phyloP scores from a whole-genome alignment of 139 green algal species.

The Volvox reticuliferus region DNA sequence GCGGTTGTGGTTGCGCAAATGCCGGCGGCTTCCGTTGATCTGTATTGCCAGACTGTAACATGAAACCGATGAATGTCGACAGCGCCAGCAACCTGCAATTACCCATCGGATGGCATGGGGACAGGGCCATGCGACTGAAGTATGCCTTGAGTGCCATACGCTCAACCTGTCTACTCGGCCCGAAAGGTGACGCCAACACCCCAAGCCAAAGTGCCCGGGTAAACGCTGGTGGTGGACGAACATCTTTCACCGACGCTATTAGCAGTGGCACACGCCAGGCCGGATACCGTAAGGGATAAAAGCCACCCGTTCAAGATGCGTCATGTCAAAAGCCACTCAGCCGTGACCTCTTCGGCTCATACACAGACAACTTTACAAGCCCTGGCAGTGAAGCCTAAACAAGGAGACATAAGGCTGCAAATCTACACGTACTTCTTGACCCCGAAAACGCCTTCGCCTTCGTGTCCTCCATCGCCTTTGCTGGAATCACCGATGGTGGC shows the following conservation, averaged over 20 bases:
- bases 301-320: too few relatives aligned
- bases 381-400: too few relatives aligned
- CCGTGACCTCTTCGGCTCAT: too few relatives aligned
- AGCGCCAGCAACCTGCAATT: conserved; percentile 23
- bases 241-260: background rate
- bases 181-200: background rate
- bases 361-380: too few relatives aligned
- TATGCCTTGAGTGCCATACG: background rate
- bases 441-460: background rate
- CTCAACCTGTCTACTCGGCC: background rate
- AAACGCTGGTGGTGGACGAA: background rate
- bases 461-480: background rate
- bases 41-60: conserved; percentile 6
- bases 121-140: too few relatives aligned
- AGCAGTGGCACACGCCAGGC: background rate
- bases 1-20: background rate
- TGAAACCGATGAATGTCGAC: conserved; percentile 31
- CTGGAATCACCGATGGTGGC: background rate
- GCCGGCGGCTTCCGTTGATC: background rate
- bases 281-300: background rate
- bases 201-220: background rate
- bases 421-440: background rate
- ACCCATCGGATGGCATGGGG: too few relatives aligned
- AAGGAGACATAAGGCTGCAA: too few relatives aligned
- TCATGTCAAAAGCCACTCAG: too few relatives aligned